Base-by-base conservation (phyloP, 768 basidiomycete species). In the Dendrothele bispora region DNA sequence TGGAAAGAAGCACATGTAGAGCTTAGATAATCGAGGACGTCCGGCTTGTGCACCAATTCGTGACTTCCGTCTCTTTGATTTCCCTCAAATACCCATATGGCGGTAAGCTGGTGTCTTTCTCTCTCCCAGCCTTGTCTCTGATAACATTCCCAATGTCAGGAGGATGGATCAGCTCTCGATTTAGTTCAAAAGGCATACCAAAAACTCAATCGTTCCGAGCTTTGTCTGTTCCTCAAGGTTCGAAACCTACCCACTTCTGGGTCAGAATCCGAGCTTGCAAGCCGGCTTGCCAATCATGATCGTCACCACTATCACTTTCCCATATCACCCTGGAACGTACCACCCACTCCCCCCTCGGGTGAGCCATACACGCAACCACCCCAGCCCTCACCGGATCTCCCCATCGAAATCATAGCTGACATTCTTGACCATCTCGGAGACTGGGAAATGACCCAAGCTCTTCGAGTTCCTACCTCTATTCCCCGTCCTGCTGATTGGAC, bases 381-480 rank as follows among this genome's bases (percentile, higher is more conserved):
- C 17, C 65, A 65, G n/a, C 62, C 58, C 51, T 62, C 67, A 0
- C 80, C 80, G 26, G 83, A 86, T 61, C 75, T 92, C 27, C 89
- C 89, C 0, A 72, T 84, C 45, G 90, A 92, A 62, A 77, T 92
- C 32, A 64, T 91, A 22, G 83, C 85, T 8, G 79, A 86, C 41
- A 89, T 91, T 50, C 64, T 91, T 65, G 86, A 91, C 49, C 79
- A 86, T 54, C 63, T 90, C 7, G 88, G 85, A 12, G 85, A 91
- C 61, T 95, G 91, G 89, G 87, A 92, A 56, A 81, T 95, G 7
- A 73, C 84, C 11, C 84, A 81, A 50, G 84, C 91, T 12, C 79
- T 93, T 28, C 82, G 84, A 17, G 70, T 92, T 1, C 86, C 84
- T 10, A 88, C 88, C 5, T 80, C 80, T 7, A 63, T 93, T 1